These are phyloP conservation scores for Tulasnella sp. DNA, from an alignment of 768 basidiomycete genomes.

Conservation along the genomic window DNA sequence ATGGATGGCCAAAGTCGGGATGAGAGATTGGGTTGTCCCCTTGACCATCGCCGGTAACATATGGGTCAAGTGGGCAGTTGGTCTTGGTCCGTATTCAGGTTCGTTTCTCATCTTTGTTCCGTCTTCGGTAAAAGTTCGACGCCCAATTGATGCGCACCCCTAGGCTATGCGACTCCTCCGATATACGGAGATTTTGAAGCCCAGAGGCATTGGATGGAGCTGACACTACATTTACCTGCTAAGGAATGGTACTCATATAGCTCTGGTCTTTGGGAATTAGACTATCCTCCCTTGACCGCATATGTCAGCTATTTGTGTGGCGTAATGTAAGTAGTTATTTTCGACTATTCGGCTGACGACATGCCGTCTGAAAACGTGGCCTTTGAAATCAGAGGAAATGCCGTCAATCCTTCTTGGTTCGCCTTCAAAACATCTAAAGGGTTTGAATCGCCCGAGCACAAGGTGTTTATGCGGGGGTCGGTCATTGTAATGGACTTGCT, in stretches of 20 bases:
- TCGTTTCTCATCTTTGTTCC: constrained; percentile 21
- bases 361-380: constrained; percentile 12
- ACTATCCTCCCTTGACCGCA: constrained; percentile 89
- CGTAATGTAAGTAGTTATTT: constrained; percentile 41
- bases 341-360: constrained; percentile 19
- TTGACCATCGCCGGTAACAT: constrained; percentile 39
- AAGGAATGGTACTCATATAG: constrained; percentile 81
- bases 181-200: constrained; percentile 92
- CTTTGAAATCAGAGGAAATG: constrained; percentile 32
- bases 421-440: constrained; percentile 56
- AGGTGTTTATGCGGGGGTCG: constrained; percentile 67
- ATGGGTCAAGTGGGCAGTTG: constrained; percentile 53
- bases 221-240: constrained; percentile 64
- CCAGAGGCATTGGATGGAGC: constrained; percentile 91
- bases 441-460: constrained; percentile 50
- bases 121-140: too few relatives aligned
- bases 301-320: constrained; percentile 81
- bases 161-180: constrained; percentile 59
- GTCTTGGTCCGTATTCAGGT: constrained; percentile 78
- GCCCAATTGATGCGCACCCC: background rate
- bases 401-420: constrained; percentile 52
- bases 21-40: constrained; percentile 50
- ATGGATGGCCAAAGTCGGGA: constrained; percentile 63
- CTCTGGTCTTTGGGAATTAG: constrained; percentile 83
- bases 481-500: constrained; percentile 57